Base-by-base conservation (phyloP, 805 yeast species). In the Ogataea angusta region DNA sequence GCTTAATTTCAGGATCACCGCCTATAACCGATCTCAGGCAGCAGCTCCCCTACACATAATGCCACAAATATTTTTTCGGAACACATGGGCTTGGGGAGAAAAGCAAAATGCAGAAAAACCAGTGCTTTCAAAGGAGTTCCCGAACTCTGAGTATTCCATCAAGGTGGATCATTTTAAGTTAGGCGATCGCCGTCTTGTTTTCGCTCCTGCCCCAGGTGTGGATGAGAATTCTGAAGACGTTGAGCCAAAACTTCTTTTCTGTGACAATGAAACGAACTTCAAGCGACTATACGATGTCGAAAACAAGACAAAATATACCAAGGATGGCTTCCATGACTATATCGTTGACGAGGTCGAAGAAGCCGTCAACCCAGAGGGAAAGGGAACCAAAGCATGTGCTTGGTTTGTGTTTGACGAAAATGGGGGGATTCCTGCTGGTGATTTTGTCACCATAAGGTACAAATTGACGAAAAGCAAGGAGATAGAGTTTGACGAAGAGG, bases 61-160 rank as follows among this genome's bases (percentile, higher is more conserved):
- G 46, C 97, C 97, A 8, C 96, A 89, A 51, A 65, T 86, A 22
- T 78, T 80, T 49, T 85, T 82, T 65, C 75, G 96, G 66, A 89
- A 89, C 65, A 85, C 93, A 12, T 89, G 97, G 97, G 68, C 83
- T n/a, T 89, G 96, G 96, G 87, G 90, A 33, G 66, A 72, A 10
- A 70, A 75, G 42, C 64, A 64, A 29, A 57, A 64, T 31, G 54
- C 57, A 30, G 62, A 59, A 40, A 79, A 76, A 47, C 88, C 89
- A 10, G 53, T 60, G 12, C 58, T 78, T 48, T 63, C 62, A 16
- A 62, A 67, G 35, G 61, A 64, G 30, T 63, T 60, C 29, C 60
- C 66, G 34, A 68, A 66, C 23, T 58, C 68, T 27, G 67, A 65
- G 23, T 67, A 69, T 43, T 66, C 80, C 27, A 69, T 88, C 37